Evolutionary conservation across 2,329 filamentous ascomycete genomes (phyloP).

Genomic region (Alternaria metachromatica): DNA sequence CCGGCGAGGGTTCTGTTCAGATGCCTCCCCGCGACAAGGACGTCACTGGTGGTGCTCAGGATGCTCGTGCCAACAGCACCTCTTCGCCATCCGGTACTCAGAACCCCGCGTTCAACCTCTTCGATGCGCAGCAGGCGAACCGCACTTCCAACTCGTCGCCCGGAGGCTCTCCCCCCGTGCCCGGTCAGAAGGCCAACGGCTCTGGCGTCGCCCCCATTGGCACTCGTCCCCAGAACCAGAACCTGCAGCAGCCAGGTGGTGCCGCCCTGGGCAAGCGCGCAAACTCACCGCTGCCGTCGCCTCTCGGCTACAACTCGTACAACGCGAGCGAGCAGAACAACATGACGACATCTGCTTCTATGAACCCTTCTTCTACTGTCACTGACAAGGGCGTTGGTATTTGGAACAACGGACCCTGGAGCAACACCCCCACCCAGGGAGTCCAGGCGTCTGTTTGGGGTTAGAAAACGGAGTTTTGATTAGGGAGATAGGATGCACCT

Average conservation of each 20-base stretch:
- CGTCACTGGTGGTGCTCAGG: constrained; percentile 57
- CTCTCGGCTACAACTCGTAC: constrained; percentile 71
- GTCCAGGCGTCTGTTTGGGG: constrained; percentile 96
- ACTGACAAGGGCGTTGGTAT: constrained; percentile 55
- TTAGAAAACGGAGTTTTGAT: constrained; percentile 56
- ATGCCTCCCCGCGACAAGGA: constrained; percentile 58
- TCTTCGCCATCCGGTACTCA: constrained; percentile 79
- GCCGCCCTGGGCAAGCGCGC: constrained; percentile 77
- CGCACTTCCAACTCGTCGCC: constrained; percentile 88
- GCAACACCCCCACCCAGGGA: constrained; percentile 71
- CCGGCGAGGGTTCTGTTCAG: constrained; percentile 61
- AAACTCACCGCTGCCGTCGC: constrained; percentile 90
- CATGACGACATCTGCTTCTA: constrained; percentile 58
- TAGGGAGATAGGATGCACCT: constrained; percentile 48
- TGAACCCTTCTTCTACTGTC: constrained; percentile 61
- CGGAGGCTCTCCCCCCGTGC: constrained; percentile 77
- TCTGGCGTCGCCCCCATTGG: constrained; percentile 88
- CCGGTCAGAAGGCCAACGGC: constrained; percentile 65
- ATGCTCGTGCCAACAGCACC: constrained; percentile 80
- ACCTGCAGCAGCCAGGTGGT: constrained; percentile 63
- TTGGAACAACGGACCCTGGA: constrained; percentile 89
- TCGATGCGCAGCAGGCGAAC: constrained; percentile 68
- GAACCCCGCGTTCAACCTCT: constrained; percentile 55
- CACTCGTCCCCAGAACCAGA: constrained; percentile 73
- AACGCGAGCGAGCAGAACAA: constrained; percentile 62